Base-by-base conservation (phyloP, 768 basidiomycete genomes). In the Pulveroboletus sp. region DNA sequence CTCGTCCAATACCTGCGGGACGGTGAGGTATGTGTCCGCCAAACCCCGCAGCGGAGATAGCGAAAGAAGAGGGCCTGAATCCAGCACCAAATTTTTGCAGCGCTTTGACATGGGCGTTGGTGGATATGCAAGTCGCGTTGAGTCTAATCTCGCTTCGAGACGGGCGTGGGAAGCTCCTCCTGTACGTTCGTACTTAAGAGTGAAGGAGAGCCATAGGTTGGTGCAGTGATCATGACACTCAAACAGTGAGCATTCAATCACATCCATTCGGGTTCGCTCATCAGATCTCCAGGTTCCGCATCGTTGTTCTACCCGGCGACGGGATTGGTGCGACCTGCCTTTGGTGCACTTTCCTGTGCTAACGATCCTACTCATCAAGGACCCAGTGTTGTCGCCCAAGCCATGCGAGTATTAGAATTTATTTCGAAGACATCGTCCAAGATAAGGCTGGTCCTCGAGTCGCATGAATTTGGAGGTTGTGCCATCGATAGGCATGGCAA, bases 281-380 rank as follows among this genome's bases (percentile, higher is more conserved):
- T 18, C 39, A 31, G 5, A 18, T 24, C 12, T 27, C 31, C 6
- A 94, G 93, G 47, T 96, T 89, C 70, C 85, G 85, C 55, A 81
- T 99, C 65, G 89, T 84, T 32, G 79, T 94, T 46, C 83, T 99
- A 38, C 85, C 86, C n/a, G 96, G 96, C 45, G 96, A 99, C 71
- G 96, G 96, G 53, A 98, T 99, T 60, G 95, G 94, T 92, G 62
- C 38, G 76, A 52, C 11, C 24, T 38, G 24, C 15, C 9, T 37
- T 38, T 38, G 27, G 10, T 42, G 8, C 30, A 3, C 48, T 37
- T 33, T 12, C 6, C 33, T 17, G 1, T 18, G 32, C 54, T 41
- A 27, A 47, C 33, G 9, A 21, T 35, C 42, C 10, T 18, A 21
- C 27, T 27, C 31, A 17, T 60, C 51, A 52, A 86, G 95, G 96